Evolutionary conservation across 2,329 filamentous ascomycete genomes (phyloP), one percentile per base, ranked within the genome.

Genomic region (Tympanopsis confertula): DNA sequence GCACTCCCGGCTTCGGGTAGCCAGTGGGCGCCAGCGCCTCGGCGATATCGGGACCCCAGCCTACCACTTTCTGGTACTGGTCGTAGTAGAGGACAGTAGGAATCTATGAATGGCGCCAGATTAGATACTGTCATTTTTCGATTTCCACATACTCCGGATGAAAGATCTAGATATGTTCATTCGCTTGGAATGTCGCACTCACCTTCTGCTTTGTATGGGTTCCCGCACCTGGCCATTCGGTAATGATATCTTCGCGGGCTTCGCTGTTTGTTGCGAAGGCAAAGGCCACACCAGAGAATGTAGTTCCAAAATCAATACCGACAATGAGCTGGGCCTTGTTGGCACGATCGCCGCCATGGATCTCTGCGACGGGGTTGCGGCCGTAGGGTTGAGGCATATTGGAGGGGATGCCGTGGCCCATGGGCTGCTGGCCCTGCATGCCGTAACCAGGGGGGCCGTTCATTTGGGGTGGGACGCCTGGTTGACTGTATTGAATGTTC

Each of bases 141-240:
- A 30, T 19, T 32, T 40, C 13, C 4, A 4, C 33, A 13, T 20
- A 30, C 15, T 35, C 19, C 10, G 24, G n/a, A 28, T 28, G 10
- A 28, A 28, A 28, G n/a, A 28, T 10, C 24, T 10, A 10, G 24
- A 28, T 28, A n/a, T 28, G 10, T 28, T n/a, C 24, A 28, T n/a
- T 10, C 10, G 24, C n/a, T 28, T 28, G 36, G 26, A 24, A 13
- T 22, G n/a, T n/a, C n/a, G 24, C 36, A 41, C 58, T 35, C 58
- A 94, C 89, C 82, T 98, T 98, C 65, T 98, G 91, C 66, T 96
- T 96, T 37, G 91, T 94, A 59, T 94, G 89, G 40, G 91, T 95
- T 48, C 91, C 91, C 24, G 91, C 88, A 49, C 91, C 91, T 19
- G 91, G 91, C 91, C 91, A 98, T 65, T 98, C 91, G 45, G 89